Conservation (phyloP, 1,284 basidiomycete species). For the Malassezia dermatis region DNA sequence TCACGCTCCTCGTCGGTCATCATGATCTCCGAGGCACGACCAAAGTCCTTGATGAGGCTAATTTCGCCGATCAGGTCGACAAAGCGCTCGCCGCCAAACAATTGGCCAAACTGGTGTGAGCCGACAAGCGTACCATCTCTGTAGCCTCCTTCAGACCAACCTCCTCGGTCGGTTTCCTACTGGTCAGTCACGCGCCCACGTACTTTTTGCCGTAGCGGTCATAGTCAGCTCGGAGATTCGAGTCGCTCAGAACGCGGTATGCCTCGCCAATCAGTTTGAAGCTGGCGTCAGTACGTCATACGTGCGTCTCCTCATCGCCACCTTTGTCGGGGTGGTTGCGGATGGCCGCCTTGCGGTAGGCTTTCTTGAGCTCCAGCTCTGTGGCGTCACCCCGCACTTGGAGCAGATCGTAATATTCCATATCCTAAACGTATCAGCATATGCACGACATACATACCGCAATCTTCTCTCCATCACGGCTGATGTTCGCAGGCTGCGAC, state of each 20-base stretch:
- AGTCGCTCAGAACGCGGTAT: conserved; percentile 42
- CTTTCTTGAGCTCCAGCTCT: conserved; percentile 80
- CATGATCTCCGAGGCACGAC: conserved; percentile 49
- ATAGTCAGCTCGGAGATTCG: conserved; percentile 80
- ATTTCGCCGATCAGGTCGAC: conserved; percentile 47
- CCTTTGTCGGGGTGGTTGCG: conserved; percentile 57
- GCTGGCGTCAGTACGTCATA: not conserved
- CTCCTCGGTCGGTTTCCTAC: conserved; percentile 43
- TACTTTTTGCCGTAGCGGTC: conserved; percentile 87
- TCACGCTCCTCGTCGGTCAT: conserved; percentile 80
- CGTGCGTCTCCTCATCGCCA: conserved; percentile 40
- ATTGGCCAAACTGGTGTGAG: conserved; percentile 32
- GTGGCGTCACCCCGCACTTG: conserved; percentile 41
- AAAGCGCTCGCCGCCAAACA: conserved; percentile 48
- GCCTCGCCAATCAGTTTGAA: conserved; percentile 56
- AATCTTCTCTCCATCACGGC: conserved; percentile 41
- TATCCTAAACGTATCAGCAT: conserved; percentile 19
- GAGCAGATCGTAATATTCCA: conserved; percentile 48
- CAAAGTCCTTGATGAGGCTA: conserved; percentile 47
- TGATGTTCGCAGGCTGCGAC: conserved; percentile 29
- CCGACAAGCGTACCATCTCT: conserved; percentile 31
- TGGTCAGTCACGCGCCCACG: conserved; percentile 50
- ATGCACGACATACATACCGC: conserved; percentile 14
- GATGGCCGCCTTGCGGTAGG: conserved; percentile 88
- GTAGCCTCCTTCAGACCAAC: conserved; percentile 47